These are phyloP conservation scores for Alliaria petiolata DNA, from an alignment of 345 rosid genomes.

Conservation along the genomic window DNA sequence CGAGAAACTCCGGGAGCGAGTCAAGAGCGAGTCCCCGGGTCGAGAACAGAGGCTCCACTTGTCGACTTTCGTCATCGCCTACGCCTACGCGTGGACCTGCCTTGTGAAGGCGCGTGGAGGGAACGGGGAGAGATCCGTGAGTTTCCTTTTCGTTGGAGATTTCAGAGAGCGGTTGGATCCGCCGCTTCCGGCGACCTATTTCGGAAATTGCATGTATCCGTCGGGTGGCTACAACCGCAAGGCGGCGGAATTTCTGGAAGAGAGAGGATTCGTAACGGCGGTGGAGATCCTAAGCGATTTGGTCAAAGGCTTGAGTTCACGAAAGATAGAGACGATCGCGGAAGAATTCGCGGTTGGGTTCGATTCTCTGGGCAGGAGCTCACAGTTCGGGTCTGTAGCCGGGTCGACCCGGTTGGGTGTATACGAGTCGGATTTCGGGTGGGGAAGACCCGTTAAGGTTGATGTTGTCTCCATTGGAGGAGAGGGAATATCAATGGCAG, in stretches of 20 bases:
- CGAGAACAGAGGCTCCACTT: conserved; percentile 11
- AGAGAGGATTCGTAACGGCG: conserved; percentile 12
- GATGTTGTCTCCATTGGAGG: conserved; percentile 5
- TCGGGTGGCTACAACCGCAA: background rate
- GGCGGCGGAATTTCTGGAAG: conserved; percentile 9
- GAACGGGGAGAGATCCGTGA: background rate
- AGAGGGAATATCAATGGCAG: conserved; percentile 20
- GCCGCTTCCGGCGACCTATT: conserved; percentile 14
- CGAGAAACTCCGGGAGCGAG: conserved; percentile 24
- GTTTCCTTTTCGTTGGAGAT: background rate
- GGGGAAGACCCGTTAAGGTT: conserved; percentile 25
- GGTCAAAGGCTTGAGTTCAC: conserved; percentile 6
- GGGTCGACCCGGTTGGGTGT: conserved; percentile 24
- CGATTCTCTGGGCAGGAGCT: background rate
- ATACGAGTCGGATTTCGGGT: conserved; percentile 28
- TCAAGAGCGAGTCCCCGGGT: conserved; percentile 1
- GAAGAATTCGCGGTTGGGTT: background rate
- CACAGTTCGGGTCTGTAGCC: conserved; percentile 12
- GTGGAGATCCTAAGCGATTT: conserved; percentile 6
- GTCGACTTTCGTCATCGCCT: conserved; percentile 35
- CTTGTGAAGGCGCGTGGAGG: conserved; percentile 25
- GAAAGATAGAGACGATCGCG: background rate
- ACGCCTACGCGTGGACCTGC: conserved; percentile 29
- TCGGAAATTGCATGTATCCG: conserved; percentile 26
- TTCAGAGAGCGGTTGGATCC: conserved; percentile 1